Evolutionary conservation across 768 basidiomycete genomes (phyloP), one percentile per base, ranked within the genome.

Genomic region (Pleurotus ostreatus): DNA sequence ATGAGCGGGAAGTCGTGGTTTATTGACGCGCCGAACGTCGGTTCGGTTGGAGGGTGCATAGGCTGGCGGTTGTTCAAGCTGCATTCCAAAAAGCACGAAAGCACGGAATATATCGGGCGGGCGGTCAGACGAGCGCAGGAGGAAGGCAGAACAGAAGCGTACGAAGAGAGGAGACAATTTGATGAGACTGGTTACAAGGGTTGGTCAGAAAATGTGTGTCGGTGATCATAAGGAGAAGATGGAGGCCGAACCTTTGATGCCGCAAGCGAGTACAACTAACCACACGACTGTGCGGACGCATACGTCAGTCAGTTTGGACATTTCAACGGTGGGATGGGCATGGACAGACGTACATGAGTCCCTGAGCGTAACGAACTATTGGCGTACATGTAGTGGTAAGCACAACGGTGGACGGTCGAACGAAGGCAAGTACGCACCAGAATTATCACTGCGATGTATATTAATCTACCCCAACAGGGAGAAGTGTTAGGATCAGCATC

Each of bases 111-210:
- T 34, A 11, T 9, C 9, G 11, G 8, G 30, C 30, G 9, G 30
- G 11, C 30, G 30, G 30, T 34, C 9, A 34, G 30, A 34, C 30
- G 30, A 9, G 30, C 30, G 8, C 30, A 8, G 11, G 30, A 11
- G 30, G 46, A 15, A 15, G 46, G 15, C 18, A 25, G n/a, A 12
- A 30, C 18, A 6, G n/a, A 16, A 11, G 5, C 49, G 22, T 47
- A 53, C 51, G 51, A 53, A 15, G 51, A 53, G n/a, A 53, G 51
- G 8, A 53, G 37, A n/a, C 51, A 53, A 53, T 53, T 53, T 53
- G 51, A 53, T 4, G 51, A 53, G 8, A 53, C 51, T 53, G n/a
- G 25, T 26, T 11, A 34, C 11, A 11, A 0, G 18, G 18, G 7
- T 41, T 53, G 11, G 9, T 15, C n/a, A 12, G 6, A 9, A 15